Evolutionary conservation across 139 green algal genomes (phyloP).

Genomic region (Chlamydomonas schloesseri): DNA sequence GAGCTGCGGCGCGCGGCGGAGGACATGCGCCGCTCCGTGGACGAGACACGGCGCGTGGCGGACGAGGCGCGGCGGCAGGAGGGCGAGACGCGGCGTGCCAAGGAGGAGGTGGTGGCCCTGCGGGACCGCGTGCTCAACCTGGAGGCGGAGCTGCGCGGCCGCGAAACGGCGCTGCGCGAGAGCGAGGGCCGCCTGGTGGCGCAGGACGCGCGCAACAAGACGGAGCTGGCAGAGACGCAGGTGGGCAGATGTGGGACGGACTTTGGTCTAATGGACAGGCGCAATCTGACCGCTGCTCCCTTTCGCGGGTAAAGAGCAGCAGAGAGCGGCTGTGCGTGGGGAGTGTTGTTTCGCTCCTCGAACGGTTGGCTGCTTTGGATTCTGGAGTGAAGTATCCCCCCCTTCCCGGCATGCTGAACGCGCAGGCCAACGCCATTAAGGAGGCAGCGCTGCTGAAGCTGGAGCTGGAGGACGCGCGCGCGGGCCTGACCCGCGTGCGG

Average conservation of each 20-base stretch:
- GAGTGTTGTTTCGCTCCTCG: too few relatives aligned
- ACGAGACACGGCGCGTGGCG: slow-evolving; percentile 25
- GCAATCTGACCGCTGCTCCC: too few relatives aligned
- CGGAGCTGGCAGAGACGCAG: slow-evolving; percentile 44
- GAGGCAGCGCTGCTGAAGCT: slow-evolving; percentile 41
- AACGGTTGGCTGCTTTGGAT: too few relatives aligned
- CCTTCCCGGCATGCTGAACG: too few relatives aligned
- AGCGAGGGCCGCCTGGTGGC: not conserved
- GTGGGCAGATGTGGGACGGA: not conserved
- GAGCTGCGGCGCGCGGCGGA: slow-evolving; percentile 17
- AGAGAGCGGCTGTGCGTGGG: too few relatives aligned
- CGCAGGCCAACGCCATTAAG: slow-evolving; percentile 56
- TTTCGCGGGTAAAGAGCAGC: too few relatives aligned
- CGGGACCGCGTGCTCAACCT: slow-evolving; percentile 28
- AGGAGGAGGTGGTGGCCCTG: slow-evolving; percentile 23
- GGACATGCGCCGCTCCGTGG: slow-evolving; percentile 29
- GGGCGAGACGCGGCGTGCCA: slow-evolving; percentile 9
- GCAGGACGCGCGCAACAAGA: slow-evolving; percentile 39
- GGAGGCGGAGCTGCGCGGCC: slow-evolving; percentile 32
- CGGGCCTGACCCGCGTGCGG: slow-evolving; percentile 22
- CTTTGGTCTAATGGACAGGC: too few relatives aligned
- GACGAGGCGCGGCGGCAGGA: slow-evolving; percentile 39
- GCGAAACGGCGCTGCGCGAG: slow-evolving; percentile 14
- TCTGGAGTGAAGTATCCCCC: too few relatives aligned
- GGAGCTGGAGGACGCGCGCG: slow-evolving; percentile 54